Evolutionary conservation across 1,139 yeast genomes (phyloP).

Genomic region (Kurtzmaniella quercitrusa): DNA sequence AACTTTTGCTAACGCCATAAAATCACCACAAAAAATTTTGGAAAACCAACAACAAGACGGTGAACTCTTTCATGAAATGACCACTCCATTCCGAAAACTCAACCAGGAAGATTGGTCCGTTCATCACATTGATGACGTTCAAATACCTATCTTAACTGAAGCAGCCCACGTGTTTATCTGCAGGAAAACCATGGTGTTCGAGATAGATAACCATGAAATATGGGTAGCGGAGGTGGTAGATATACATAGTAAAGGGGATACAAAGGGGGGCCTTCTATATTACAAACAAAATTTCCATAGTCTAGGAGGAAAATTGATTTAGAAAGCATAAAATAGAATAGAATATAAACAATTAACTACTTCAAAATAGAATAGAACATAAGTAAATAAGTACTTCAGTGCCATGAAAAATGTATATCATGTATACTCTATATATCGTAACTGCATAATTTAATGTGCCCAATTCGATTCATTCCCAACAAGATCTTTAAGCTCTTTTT

Average conservation of each 20-base stretch:
- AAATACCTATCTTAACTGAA: slow-evolving; percentile 55
- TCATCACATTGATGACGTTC: slow-evolving; percentile 13
- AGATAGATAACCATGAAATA: slow-evolving; percentile 77
- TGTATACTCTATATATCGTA: not conserved
- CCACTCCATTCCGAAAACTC: slow-evolving; percentile 45
- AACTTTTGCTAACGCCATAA: slow-evolving; percentile 58
- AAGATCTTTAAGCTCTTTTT: slow-evolving; percentile 9
- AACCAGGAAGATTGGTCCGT: slow-evolving; percentile 5
- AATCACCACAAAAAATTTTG: slow-evolving; percentile 13
- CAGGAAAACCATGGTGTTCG: slow-evolving; percentile 46
- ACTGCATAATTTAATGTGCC: not conserved
- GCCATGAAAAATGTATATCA: not conserved
- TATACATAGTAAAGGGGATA: slow-evolving; percentile 27
- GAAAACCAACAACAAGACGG: slow-evolving; percentile 24
- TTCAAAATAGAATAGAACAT: no score
- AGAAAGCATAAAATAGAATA: no score
- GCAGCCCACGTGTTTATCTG: slow-evolving; percentile 68
- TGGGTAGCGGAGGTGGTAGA: slow-evolving; percentile 75
- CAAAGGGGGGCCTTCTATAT: slow-evolving; percentile 61
- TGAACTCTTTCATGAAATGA: slow-evolving; percentile 41
- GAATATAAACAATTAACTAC: no score
- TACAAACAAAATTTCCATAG: slow-evolving; percentile 56
- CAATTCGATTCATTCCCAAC: not conserved
- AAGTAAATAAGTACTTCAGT: no score
- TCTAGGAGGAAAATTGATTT: not conserved